These are phyloP conservation scores for Fusarium luffae DNA, from an alignment of 2,329 filamentous ascomycete genomes.

Conservation along the genomic window DNA sequence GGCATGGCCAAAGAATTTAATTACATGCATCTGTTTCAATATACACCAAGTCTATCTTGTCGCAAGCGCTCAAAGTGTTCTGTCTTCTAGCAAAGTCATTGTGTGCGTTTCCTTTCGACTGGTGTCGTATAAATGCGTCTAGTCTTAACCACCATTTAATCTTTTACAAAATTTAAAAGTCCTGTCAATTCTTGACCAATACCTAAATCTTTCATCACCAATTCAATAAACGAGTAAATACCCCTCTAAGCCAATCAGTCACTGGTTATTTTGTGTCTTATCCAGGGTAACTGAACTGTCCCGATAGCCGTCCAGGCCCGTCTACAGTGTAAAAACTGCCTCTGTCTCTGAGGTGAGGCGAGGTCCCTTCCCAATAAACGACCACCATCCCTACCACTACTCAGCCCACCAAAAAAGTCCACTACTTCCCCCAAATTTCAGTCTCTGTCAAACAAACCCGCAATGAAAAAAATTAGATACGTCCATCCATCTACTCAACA, in stretches of 20 bases:
- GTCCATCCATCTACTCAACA: background rate
- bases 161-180: too few species aligned
- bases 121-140: too few species aligned
- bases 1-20: accelerated
- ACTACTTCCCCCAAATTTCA: conserved; percentile 31
- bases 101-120: background rate
- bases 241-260: background rate
- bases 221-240: background rate
- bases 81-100: background rate
- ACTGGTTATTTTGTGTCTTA: background rate
- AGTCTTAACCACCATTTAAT: too few species aligned
- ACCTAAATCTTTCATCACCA: background rate
- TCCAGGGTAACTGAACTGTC: conserved; percentile 17
- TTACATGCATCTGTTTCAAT: accelerated
- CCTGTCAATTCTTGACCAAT: too few species aligned
- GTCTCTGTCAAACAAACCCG: conserved; percentile 1
- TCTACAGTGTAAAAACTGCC: conserved; percentile 12
- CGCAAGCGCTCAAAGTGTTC: accelerated
- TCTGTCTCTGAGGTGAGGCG: background rate
- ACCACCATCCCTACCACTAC: background rate
- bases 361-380: conserved; percentile 27
- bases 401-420: conserved; percentile 35
- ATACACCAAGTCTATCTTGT: background rate
- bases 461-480: conserved; percentile 8
- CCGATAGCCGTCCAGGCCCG: background rate